Evolutionary conservation across 768 basidiomycete species (phyloP), one percentile per base, ranked within the genome.

Genomic region (Sarcomyxa edulis): DNA sequence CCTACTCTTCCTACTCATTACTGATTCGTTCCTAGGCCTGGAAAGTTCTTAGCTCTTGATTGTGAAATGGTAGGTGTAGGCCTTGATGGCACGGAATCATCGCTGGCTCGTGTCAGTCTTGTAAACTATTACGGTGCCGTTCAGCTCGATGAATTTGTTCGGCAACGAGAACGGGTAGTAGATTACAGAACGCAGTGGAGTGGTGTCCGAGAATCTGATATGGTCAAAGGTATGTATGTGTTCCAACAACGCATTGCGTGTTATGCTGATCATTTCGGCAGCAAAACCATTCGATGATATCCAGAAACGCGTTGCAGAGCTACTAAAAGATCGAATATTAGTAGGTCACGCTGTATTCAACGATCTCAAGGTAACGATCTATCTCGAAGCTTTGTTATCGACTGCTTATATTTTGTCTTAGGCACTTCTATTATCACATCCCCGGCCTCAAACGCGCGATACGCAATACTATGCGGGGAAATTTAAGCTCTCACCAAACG

Each of bases 1-100:
- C 18, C 14, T 25, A 21, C 16, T 33, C 34, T 19, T 33, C 7
- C 16, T 47, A 27, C 18, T 32, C 19, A 37, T 22, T 28, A 30
- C 24, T 12, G 15, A 48, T 47, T 39, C 37, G 11, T 14, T 22
- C 33, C 33, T 14, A 80, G 81, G 32, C 76, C 78, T 4, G 84
- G 84, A 33, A 82, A 75, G 52, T 85, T 85, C 46, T 63, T 96
- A 29, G 80, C 91, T 0, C 65, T 99, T 20, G 95, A 99, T 60
- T 98, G 95, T 51, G 95, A 98, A 61, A 96, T 98, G 92, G 94
- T 98, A 8, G 93, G 93, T 4, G 75, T 95, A n/a, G 92, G 92
- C 1, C 70, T 78, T n/a, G 71, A 81, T 18, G 90, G 89, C 15
- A 60, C 60, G 3, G 90, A 95, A 55, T 91, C 87, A 0, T 82